Conservation (phyloP, 2,329 filamentous ascomycete species). For the Corynespora cassiicola region DNA sequence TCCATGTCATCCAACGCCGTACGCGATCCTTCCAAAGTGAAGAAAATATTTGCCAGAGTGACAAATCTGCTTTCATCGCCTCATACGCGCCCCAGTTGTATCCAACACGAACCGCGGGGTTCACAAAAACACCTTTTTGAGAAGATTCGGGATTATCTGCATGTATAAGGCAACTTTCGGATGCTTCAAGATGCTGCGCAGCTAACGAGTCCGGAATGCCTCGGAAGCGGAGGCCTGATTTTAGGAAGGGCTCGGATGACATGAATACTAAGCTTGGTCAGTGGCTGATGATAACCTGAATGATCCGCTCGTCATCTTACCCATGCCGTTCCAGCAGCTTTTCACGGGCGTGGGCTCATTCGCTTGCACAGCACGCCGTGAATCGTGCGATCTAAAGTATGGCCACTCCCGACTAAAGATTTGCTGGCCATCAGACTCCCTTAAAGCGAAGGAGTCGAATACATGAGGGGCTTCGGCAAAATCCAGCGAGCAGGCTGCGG, state of each 20-base stretch:
- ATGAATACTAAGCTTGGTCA: constrained; percentile 34
- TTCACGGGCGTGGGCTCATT: constrained; percentile 60
- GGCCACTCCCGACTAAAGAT: constrained; percentile 65
- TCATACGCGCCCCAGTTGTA: constrained; percentile 57
- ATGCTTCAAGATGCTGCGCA: constrained; percentile 70
- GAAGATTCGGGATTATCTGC: constrained; percentile 68
- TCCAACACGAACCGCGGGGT: constrained; percentile 72
- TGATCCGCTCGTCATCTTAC: constrained; percentile 7
- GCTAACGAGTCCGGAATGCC: constrained; percentile 68
- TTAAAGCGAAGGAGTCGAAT: constrained; percentile 69
- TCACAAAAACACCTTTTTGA: constrained; percentile 67
- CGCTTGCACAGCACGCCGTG: constrained; percentile 53
- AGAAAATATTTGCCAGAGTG: constrained; percentile 14
- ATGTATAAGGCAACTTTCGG: constrained; percentile 80
- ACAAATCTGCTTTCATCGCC: constrained; percentile 12
- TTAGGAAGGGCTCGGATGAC: constrained; percentile 30
- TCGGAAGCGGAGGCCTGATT: constrained; percentile 63
- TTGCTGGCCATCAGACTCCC: constrained; percentile 60
- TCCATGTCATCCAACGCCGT: constrained; percentile 13
- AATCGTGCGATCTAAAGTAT: constrained; percentile 60
- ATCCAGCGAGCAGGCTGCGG: constrained; percentile 68
- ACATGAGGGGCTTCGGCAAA: constrained; percentile 61
- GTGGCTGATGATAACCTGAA: neutral
- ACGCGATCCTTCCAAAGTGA: constrained; percentile 20
- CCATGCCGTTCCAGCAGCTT: constrained; percentile 75